Conservation (phyloP, 2,329 filamentous ascomycete genomes). For the Ophiostoma quercus region DNA sequence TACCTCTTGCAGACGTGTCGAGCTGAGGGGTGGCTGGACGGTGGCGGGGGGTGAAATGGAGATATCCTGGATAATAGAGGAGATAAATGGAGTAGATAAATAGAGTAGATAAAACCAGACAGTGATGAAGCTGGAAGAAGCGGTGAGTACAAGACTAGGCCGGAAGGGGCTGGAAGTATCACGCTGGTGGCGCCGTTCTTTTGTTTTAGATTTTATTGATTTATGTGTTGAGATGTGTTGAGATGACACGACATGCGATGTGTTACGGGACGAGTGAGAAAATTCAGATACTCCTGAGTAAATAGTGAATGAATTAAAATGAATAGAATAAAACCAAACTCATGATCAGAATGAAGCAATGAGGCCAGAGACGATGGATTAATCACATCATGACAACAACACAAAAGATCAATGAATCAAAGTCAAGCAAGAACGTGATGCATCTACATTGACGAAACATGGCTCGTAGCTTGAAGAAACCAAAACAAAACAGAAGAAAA, state of each 20-base stretch:
- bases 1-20: constrained; percentile 7
- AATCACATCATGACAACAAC: neutral
- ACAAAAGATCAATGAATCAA: neutral
- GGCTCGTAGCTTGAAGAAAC: neutral
- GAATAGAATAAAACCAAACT: neutral
- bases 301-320: neutral
- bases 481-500: neutral
- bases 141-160: constrained; percentile 26
- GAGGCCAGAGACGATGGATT: neutral
- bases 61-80: neutral
- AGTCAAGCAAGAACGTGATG: neutral
- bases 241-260: neutral
- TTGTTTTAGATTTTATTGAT: constrained; percentile 8
- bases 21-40: constrained; percentile 19
- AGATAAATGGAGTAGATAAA: neutral
- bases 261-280: neutral
- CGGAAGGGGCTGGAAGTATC: constrained; percentile 24
- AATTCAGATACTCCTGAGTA: neutral
- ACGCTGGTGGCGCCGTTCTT: constrained; percentile 19
- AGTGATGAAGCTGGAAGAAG: constrained; percentile 23
- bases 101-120: neutral
- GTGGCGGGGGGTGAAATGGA: constrained; percentile 19
- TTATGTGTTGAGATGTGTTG: neutral
- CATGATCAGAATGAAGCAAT: neutral
- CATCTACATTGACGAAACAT: neutral